These are phyloP conservation scores for Xylariaceae sp. DNA, from an alignment of 2,329 filamentous ascomycete species.

Conservation along the genomic window DNA sequence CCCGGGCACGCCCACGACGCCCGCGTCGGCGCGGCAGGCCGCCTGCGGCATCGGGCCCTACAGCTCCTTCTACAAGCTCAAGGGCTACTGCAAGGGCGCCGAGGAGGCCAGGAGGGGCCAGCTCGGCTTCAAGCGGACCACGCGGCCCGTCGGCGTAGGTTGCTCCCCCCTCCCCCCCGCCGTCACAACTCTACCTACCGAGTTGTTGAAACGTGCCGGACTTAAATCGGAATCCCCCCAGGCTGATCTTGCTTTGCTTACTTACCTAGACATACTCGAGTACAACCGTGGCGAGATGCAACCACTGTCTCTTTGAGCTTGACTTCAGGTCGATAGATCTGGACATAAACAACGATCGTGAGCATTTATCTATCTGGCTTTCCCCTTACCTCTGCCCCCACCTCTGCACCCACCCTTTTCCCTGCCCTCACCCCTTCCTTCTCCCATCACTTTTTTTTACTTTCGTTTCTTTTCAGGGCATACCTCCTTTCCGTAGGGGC, in stretches of 20 bases:
- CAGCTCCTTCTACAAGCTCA: constrained; percentile 45
- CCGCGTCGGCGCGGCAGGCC: constrained; percentile 16
- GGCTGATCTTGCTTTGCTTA: too few relatives aligned
- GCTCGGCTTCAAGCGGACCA: constrained; percentile 42
- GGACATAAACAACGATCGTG: constrained; percentile 43
- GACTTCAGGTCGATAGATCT: constrained; percentile 45
- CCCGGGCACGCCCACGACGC: constrained; percentile 8
- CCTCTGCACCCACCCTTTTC: too few relatives aligned
- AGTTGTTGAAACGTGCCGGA: too few relatives aligned
- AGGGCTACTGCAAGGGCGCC: constrained; percentile 49
- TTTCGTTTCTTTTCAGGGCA: too few relatives aligned
- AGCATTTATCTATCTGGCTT: constrained; percentile 8
- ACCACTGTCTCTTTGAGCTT: constrained; percentile 45
- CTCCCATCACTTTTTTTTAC: too few relatives aligned
- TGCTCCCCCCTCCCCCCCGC: background rate
- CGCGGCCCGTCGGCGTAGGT: constrained; percentile 37
- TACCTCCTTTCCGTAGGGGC: too few relatives aligned
- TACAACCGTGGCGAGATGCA: constrained; percentile 42
- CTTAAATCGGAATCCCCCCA: too few relatives aligned
- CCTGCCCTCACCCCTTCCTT: too few relatives aligned
- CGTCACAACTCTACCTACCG: too few relatives aligned
- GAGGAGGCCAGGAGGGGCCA: constrained; percentile 41
- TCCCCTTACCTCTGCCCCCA: too few relatives aligned
- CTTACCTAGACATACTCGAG: constrained; percentile 36
- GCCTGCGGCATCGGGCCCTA: constrained; percentile 36